Evolutionary conservation across 2,329 filamentous ascomycete genomes (phyloP).

Genomic region (Cladophialophora exuberans): DNA sequence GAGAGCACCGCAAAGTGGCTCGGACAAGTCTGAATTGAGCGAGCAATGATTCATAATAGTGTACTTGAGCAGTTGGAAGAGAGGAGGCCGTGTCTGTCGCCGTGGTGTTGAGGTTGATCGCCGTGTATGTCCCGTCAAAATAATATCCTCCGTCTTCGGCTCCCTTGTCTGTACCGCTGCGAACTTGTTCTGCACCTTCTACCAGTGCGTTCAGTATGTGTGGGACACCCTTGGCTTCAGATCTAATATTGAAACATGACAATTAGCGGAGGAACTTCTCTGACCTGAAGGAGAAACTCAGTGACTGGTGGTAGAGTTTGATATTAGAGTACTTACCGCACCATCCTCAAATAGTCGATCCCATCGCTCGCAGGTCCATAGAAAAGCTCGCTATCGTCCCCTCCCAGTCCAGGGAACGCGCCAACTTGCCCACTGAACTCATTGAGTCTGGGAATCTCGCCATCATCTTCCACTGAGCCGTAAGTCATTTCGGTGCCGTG

Average conservation of each 20-base stretch:
- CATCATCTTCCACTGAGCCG: constrained; percentile 33
- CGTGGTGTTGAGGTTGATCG: constrained; percentile 51
- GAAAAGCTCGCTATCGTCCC: constrained; percentile 58
- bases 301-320: constrained; percentile 13
- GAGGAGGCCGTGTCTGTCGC: constrained; percentile 42
- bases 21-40: constrained; percentile 69
- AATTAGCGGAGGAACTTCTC: constrained; percentile 11
- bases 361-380: constrained; percentile 71
- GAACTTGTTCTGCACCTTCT: constrained; percentile 36
- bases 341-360: constrained; percentile 70
- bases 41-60: constrained; percentile 70
- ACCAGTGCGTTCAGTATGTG: constrained; percentile 67
- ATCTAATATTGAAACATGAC: constrained; percentile 53
- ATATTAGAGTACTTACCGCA: constrained; percentile 60
- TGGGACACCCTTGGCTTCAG: constrained; percentile 75
- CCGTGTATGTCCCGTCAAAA: constrained; percentile 78
- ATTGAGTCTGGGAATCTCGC: constrained; percentile 55
- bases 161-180: background rate
- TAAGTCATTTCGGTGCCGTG: constrained; percentile 32
- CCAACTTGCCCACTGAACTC: constrained; percentile 72
- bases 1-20: constrained; percentile 58
- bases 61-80: constrained; percentile 58
- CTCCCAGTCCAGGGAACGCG: constrained; percentile 68
- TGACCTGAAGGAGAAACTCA: constrained; percentile 24
- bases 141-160: constrained; percentile 60